Percentiles rank a stretch among this genome's conserved stretches.
These are phyloP conservation scores for Mikania micrantha DNA, from an alignment of 129 eudicot genomes.

Conservation along the genomic window DNA sequence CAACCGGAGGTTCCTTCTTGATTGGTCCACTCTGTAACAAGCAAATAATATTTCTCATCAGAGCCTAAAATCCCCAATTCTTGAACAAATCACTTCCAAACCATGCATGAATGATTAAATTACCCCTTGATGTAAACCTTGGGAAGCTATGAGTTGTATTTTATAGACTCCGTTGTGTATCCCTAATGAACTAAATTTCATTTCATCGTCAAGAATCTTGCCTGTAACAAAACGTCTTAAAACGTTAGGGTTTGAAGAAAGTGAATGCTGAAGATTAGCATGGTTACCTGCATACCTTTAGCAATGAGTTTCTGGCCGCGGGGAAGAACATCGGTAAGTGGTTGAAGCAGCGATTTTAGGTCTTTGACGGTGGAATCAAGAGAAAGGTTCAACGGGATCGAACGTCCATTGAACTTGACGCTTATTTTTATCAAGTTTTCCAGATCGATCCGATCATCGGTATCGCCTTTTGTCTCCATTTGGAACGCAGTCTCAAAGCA, in stretches of 20 bases:
- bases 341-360: conserved; percentile 69
- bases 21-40: conserved; percentile 73
- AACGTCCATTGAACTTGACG: conserved; percentile 65
- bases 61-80: background rate
- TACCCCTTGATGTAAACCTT: conserved; percentile 98
- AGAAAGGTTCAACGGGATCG: conserved; percentile 50
- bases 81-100: background rate
- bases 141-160: conserved; percentile 88
- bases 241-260: background rate
- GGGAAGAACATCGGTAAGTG: conserved; percentile 87
- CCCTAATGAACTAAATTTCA: conserved; percentile 42
- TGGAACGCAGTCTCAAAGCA: background rate
- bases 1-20: conserved; percentile 50
- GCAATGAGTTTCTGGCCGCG: conserved; percentile 95
- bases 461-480: conserved; percentile 24
- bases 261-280: background rate
- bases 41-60: background rate
- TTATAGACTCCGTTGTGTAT: conserved; percentile 46
- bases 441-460: conserved; percentile 7
- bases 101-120: background rate
- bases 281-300: conserved; percentile 57
- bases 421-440: conserved; percentile 20
- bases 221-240: conserved; percentile 33
- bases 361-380: conserved; percentile 55
- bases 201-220: conserved; percentile 56